Evolutionary conservation across 495 filamentous ascomycete genomes (phyloP).

Genomic region (Talaromyces thailandensis): DNA sequence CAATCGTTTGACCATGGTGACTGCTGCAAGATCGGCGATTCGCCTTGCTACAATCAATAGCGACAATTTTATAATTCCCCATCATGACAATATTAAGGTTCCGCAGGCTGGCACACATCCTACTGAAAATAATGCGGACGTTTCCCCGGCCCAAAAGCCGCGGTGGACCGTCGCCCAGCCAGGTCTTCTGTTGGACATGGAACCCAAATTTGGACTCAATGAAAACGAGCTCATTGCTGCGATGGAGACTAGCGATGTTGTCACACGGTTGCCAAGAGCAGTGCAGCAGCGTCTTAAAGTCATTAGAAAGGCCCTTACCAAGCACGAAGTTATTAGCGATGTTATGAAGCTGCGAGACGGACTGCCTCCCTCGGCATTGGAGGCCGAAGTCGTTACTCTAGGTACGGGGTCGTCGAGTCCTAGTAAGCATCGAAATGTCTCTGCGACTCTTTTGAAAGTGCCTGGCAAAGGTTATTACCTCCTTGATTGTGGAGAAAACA

Average conservation of each 20-base stretch:
- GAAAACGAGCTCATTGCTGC: conserved; percentile 34
- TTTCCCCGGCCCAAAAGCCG: conserved; percentile 17
- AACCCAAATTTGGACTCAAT: conserved; percentile 51
- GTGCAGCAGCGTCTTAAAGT: conserved; percentile 28
- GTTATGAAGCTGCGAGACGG: conserved; percentile 34
- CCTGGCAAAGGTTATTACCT: conserved; percentile 79
- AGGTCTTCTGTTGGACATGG: conserved; percentile 52
- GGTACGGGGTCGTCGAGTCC: conserved; percentile 86
- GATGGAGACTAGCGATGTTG: conserved; percentile 39
- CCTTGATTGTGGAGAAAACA: conserved; percentile 88
- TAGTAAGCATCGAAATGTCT: conserved; percentile 92
- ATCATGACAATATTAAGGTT: conserved; percentile 44
- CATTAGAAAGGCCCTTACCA: conserved; percentile 19
- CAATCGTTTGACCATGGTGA: conserved; percentile 60
- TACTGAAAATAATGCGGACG: not conserved
- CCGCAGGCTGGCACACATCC: conserved; percentile 17
- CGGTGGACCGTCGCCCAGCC: conserved; percentile 21
- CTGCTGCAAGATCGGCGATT: conserved; percentile 50
- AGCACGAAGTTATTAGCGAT: conserved; percentile 17
- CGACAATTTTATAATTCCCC: conserved; percentile 55
- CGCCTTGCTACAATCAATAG: conserved; percentile 62
- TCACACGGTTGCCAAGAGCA: conserved; percentile 31
- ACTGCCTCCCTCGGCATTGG: conserved; percentile 47
- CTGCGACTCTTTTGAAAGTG: conserved; percentile 71
- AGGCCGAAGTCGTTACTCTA: conserved; percentile 76